Evolutionary conservation across 768 basidiomycete species (phyloP), one percentile per base, ranked within the genome.

Genomic region (Daedaleopsis sinensis): DNA sequence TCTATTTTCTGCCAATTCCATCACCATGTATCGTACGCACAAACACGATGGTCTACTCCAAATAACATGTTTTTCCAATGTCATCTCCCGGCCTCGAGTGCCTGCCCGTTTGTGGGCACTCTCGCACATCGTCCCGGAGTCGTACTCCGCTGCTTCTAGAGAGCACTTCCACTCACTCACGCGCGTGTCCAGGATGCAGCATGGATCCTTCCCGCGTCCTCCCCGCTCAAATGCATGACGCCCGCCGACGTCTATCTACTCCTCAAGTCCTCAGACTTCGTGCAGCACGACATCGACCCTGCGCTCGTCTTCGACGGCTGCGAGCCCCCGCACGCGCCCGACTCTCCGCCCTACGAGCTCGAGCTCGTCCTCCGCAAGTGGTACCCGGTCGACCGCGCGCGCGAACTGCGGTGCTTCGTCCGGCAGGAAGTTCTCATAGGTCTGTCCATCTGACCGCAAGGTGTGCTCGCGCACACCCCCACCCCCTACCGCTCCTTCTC

Each of bases 361-460:
- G 95, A 98, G 71, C 83, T 98, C 11, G 88, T 97, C 1, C 78
- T 98, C 55, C 84, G 92, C 56, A 96, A 94, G 71, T 97, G 94
- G 92, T 93, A 94, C 65, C 79, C 90, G 23, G 78, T 98, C 56
- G 91, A 95, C 67, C 83, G 83, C 36, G 86, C 91, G 62, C 83
- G 94, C 51, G 96, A 98, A 73, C 74, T 97, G 53, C 80, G 96
- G 19, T 96, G 96, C 78, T 98, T 98, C 70, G 93, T 98, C 9
- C 80, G 93, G 35, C 76, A 86, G 11, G 82, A 87, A 56, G 73
- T 66, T 1, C 76, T 98, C 7, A 67, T 97, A 21, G 96, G 96
- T 95, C 50, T 43, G 84, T 79, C 19, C 36, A 36, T 44, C 55
- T 51, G 15, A 21, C n/a, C 8, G 47, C n/a, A 38, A 32, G 39